A percentile compares a stretch with the other conserved stretches of the same genome.
These are phyloP conservation scores for Mortierella sp. DNA, from an alignment of 371 early-diverging fungal genomes.

Conservation along the genomic window DNA sequence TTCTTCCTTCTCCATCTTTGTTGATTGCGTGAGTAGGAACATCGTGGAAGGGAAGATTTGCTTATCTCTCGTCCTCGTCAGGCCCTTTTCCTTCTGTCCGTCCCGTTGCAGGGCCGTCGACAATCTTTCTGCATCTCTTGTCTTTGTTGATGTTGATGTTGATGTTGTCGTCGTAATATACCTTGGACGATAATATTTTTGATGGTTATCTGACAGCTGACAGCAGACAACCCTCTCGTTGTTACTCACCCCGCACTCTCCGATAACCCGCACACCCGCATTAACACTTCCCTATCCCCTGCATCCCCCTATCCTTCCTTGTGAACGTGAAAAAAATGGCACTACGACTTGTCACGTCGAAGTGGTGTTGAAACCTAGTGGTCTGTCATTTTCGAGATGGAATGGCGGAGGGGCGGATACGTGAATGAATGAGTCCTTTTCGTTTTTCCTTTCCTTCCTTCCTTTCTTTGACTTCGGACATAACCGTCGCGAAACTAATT, in stretches of 20 bases:
- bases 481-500: slow-evolving; percentile 5
- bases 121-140: neutral
- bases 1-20: neutral
- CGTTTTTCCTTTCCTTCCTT: neutral
- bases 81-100: neutral
- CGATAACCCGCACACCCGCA: neutral
- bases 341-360: neutral
- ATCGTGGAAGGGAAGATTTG: neutral
- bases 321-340: neutral
- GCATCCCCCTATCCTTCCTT: neutral
- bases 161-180: too few species aligned
- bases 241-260: neutral
- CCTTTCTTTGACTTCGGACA: neutral
- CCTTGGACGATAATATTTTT: neutral
- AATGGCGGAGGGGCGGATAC: neutral
- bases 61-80: neutral
- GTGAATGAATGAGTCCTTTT: neutral
- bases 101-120: slow-evolving; percentile 7
- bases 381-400: neutral
- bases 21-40: neutral
- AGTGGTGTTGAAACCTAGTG: neutral
- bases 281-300: neutral
- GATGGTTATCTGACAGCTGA: neutral
- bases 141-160: neutral
- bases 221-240: neutral